Conservation (phyloP, 2,329 filamentous ascomycete species). For the Cladosporium sphaerospermum region DNA sequence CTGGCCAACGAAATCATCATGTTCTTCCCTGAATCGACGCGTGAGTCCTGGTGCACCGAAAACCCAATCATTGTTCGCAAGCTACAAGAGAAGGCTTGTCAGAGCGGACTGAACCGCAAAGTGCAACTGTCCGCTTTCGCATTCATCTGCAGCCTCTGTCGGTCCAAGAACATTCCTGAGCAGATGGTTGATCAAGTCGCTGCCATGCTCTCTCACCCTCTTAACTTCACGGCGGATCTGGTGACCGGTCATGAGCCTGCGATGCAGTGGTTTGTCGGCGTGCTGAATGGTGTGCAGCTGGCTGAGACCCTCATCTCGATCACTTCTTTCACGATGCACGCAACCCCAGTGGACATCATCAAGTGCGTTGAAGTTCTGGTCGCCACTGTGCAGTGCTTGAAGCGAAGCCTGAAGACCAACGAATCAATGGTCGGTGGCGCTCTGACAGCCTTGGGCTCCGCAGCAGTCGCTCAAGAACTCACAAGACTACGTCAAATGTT, state of each 20-base stretch:
- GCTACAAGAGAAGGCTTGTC: conserved; percentile 28
- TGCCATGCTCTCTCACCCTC: background rate
- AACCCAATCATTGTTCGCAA: conserved; percentile 28
- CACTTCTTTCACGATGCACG: background rate
- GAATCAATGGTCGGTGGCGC: conserved; percentile 4
- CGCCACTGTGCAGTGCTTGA: background rate
- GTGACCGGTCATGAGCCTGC: background rate
- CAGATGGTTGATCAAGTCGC: conserved; percentile 1
- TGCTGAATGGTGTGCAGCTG: conserved; percentile 6
- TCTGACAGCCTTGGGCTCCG: conserved; percentile 1
- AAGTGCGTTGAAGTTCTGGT: background rate
- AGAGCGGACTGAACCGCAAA: conserved; percentile 15
- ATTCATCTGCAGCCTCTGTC: conserved; percentile 15
- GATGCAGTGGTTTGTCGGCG: background rate
- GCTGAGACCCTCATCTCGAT: conserved; percentile 1
- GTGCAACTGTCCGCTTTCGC: conserved; percentile 23
- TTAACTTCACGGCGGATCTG: background rate
- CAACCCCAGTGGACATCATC: background rate
- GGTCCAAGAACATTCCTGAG: conserved; percentile 3
- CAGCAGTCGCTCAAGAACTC: conserved; percentile 5
- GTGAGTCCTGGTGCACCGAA: conserved; percentile 26
- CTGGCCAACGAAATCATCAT: conserved; percentile 26
- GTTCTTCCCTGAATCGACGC: conserved; percentile 23
- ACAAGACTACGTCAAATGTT: background rate
- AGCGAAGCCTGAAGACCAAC: background rate